phyloP scores from a whole-genome alignment of 108 stramenopile species.

The Cyclostephanos tholiformis region DNA sequence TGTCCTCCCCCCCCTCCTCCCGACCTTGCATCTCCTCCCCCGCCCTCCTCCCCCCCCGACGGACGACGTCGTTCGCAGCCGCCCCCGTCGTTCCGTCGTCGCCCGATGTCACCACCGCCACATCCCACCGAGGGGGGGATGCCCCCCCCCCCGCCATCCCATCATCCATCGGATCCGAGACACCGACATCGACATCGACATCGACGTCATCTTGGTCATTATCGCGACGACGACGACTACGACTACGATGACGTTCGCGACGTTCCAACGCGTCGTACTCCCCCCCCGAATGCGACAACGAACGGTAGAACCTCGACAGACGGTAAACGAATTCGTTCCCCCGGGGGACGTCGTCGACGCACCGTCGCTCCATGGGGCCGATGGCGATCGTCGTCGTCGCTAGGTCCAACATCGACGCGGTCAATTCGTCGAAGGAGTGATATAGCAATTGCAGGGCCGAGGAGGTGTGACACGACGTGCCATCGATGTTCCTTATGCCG shows the following conservation, averaged over 20 bases:
- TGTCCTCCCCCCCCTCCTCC: too few relatives aligned
- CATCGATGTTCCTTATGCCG: constrained; percentile 23
- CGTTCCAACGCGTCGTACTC: constrained; percentile 6
- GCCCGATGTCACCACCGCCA: too few relatives aligned
- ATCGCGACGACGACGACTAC: background rate
- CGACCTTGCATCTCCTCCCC: too few relatives aligned
- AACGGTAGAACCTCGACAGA: constrained; percentile 34
- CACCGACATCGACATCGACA: too few relatives aligned
- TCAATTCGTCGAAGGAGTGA: constrained; percentile 16
- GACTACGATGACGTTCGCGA: background rate
- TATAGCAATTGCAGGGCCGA: constrained; percentile 31
- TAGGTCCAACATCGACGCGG: background rate
- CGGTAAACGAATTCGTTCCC: constrained; percentile 46
- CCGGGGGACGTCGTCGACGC: too few relatives aligned
- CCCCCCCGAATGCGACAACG: constrained; percentile 15
- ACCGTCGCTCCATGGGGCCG: too few relatives aligned
- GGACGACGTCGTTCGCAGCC: too few relatives aligned
- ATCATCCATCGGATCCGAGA: background rate
- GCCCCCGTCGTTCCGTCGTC: too few relatives aligned
- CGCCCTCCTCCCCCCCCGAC: too few relatives aligned
- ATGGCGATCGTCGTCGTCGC: background rate
- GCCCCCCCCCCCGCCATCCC: too few relatives aligned
- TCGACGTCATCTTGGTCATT: too few relatives aligned
- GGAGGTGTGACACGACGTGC: constrained; percentile 29
- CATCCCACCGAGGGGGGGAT: too few relatives aligned